Percentiles rank a stretch among this genome's conserved stretches.
Conservation (phyloP, 176 grass and related monocot genomes). For the Typha latifolia region DNA sequence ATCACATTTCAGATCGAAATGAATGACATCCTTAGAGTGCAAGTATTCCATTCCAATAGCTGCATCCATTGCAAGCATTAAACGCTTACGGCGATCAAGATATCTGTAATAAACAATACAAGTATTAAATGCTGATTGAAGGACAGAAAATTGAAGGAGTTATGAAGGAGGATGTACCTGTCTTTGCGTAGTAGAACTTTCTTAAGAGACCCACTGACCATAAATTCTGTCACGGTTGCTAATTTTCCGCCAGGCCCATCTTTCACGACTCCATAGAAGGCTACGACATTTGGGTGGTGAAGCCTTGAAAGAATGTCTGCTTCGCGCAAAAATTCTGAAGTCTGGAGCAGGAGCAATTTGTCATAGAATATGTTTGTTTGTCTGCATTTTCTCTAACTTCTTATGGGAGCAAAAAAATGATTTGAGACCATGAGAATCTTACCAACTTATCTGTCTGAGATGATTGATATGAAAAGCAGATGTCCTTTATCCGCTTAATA, state of each 20-base stretch:
- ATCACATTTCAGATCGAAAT: conserved; percentile 99
- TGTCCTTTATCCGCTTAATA: conserved; percentile 89
- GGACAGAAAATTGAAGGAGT: neutral
- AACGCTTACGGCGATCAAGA: conserved; percentile 54
- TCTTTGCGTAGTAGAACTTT: conserved; percentile 53
- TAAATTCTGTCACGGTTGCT: conserved; percentile 88
- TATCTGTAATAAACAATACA: conserved; percentile 18
- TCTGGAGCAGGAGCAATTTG: conserved; percentile 10
- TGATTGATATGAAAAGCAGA: conserved; percentile 57
- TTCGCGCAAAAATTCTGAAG: conserved; percentile 83
- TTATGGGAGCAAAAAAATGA: conserved; percentile 13
- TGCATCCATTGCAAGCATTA: conserved; percentile 85
- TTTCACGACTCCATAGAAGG: conserved; percentile 78
- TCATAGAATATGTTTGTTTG: neutral
- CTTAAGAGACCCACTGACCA: conserved; percentile 93
- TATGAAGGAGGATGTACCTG: conserved; percentile 19
- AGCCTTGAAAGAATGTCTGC: conserved; percentile 77
- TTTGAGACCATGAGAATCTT: conserved; percentile 14
- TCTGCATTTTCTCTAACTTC: conserved; percentile 4
- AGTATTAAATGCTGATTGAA: neutral
- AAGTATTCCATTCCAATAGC: conserved; percentile 97
- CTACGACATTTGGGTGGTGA: conserved; percentile 85
- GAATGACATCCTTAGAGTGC: conserved; percentile 78
- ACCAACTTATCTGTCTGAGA: conserved; percentile 68
- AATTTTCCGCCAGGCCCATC: conserved; percentile 62